Evolutionary conservation across 768 basidiomycete species (phyloP), one percentile per base, ranked within the genome.

Genomic region (Mycena venus): DNA sequence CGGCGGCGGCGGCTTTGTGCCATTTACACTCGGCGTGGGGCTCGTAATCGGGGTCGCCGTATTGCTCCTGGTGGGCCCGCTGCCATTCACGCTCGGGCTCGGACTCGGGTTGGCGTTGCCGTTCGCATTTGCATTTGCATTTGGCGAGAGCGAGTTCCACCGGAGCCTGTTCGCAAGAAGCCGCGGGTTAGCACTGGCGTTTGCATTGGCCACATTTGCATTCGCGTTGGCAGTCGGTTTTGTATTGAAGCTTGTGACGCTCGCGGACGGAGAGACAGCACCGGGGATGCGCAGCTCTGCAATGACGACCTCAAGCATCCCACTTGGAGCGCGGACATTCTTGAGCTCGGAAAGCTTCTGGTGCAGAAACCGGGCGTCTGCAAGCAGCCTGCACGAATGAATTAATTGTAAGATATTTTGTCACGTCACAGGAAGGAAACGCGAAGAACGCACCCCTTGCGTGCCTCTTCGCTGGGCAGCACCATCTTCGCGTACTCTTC

Each of bases 401-500:
- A 49, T 59, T 47, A 47, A 79, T n/a, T n/a, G 58, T 69, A 59
- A 72, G 31, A 25, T 62, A n/a, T 19, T 23, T 58, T 49, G 67
- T 60, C 68, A 65, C 49, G 31, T 66, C 49, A 49, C 53, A 29
- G 9, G 56, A 75, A 53, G 36, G 31, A 61, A 66, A 68, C 51
- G 23, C 59, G 42, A 53, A 29, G 42, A 53, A 29, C 90, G 73
- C 77, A 96, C 96, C 96, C 91, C 70, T 91, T 90, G 85, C 98
- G 98, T 27, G 95, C 96, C 73, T 93, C 95, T 72, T 91, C 91
- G 79, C 90, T 91, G 65, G 93, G 95, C 34, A 99, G 86, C 77
- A 97, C 95, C 68, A 98, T 91, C 80, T 89, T 91, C 64, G 87
- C 87, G 83, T 93, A 98, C 81, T 97, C 96, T 79, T 97, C 96